Evolutionary conservation across 495 filamentous ascomycete genomes (phyloP).

Genomic region (Aspergillus incahuasiensis): DNA sequence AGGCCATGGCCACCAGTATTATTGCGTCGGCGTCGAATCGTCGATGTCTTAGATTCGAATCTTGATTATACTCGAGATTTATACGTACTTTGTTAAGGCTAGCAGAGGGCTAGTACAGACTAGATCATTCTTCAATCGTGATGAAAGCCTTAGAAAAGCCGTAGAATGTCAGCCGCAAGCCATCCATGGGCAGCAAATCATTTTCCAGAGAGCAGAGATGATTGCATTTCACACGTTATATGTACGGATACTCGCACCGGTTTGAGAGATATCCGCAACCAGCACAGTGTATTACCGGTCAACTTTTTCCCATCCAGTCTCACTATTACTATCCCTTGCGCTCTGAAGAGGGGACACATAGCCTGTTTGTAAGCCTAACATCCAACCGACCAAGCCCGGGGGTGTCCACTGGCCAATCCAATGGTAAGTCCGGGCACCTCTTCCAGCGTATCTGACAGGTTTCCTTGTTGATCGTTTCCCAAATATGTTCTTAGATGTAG

Average conservation of each 20-base stretch:
- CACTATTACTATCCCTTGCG: slow-evolving; percentile 33
- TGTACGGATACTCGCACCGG: background rate
- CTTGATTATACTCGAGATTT: background rate
- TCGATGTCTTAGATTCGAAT: no score
- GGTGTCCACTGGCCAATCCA: slow-evolving; percentile 84
- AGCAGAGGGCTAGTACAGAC: background rate
- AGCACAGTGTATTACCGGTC: background rate
- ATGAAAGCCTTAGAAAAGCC: background rate
- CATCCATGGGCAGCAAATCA: background rate
- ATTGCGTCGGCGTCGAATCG: no score
- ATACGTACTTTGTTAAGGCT: background rate
- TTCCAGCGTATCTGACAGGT: slow-evolving; percentile 66
- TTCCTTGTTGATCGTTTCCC: slow-evolving; percentile 36
- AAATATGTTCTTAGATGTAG: slow-evolving; percentile 32
- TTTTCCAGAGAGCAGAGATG: slow-evolving; percentile 9
- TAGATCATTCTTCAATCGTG: background rate
- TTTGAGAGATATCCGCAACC: background rate
- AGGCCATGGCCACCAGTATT: no score
- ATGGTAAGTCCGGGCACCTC: slow-evolving; percentile 78
- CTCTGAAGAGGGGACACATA: slow-evolving; percentile 15
- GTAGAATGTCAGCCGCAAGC: background rate
- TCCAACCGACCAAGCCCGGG: slow-evolving; percentile 71
- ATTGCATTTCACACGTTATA: background rate
- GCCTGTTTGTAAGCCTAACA: slow-evolving; percentile 69
- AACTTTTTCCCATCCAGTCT: slow-evolving; percentile 38